These are phyloP conservation scores for Hippophae tibetana DNA, from an alignment of 306 rosid species.

Conservation along the genomic window DNA sequence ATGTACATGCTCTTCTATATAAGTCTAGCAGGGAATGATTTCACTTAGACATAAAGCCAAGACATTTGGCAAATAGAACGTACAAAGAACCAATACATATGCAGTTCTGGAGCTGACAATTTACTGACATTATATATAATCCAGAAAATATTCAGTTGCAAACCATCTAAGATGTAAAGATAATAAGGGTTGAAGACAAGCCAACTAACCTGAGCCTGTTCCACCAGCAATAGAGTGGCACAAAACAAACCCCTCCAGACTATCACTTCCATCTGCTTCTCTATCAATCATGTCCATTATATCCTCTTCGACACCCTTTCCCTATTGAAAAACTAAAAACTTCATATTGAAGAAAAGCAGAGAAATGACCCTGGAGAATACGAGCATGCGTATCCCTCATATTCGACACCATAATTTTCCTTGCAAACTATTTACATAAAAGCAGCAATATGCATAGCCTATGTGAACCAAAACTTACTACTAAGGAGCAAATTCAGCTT, in stretches of 20 bases:
- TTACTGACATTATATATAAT: background rate
- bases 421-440: background rate
- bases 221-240: conserved; percentile 99
- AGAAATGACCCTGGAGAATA: background rate
- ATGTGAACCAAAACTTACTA: background rate
- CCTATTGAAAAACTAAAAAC: conserved; percentile 44
- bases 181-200: conserved; percentile 4
- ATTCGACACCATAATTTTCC: background rate
- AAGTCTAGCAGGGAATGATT: too few relatives aligned
- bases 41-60: too few relatives aligned
- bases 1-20: background rate
- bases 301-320: conserved; percentile 94
- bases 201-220: conserved; percentile 82
- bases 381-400: background rate
- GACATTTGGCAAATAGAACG: too few relatives aligned
- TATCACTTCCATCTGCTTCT: conserved; percentile 99
- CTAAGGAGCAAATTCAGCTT: background rate
- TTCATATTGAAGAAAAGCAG: background rate
- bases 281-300: conserved; percentile 99
- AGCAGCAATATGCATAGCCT: background rate
- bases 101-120: too few relatives aligned
- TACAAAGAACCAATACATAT: too few relatives aligned
- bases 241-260: conserved; percentile 98
- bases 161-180: background rate
- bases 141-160: background rate